Percentiles rank a stretch among this genome's conserved stretches.
These are phyloP conservation scores for Vaccinium darrowii DNA, from an alignment of 148 eudicot genomes.

Conservation along the genomic window DNA sequence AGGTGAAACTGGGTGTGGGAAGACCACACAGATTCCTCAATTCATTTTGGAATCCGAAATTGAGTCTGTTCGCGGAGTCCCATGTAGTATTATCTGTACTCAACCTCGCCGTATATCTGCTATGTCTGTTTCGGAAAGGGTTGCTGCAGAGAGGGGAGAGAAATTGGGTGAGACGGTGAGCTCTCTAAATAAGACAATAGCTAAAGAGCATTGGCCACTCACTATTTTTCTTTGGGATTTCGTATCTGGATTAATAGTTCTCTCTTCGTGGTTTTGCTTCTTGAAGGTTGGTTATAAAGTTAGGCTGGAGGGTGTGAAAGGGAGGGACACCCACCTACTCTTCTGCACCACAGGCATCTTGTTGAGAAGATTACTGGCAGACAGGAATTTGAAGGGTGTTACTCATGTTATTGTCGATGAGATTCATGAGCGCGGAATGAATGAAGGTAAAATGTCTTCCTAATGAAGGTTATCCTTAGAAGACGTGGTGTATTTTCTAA, in stretches of 20 bases:
- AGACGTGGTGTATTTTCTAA: conserved; percentile 16
- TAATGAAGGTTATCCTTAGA: conserved; percentile 5
- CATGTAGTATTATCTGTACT: conserved; percentile 86
- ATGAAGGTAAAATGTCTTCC: conserved; percentile 67
- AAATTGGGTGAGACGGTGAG: conserved; percentile 94
- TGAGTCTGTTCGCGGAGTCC: conserved; percentile 70
- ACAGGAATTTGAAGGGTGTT: conserved; percentile 85
- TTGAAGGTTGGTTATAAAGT: conserved; percentile 95
- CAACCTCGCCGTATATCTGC: conserved; percentile 99
- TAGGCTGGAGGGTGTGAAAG: conserved; percentile 94
- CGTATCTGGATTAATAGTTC: neutral
- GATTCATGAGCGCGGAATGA: conserved; percentile 99
- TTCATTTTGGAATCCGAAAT: conserved; percentile 93
- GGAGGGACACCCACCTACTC: conserved; percentile 89
- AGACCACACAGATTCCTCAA: conserved; percentile 98
- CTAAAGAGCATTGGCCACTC: neutral
- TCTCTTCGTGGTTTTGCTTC: conserved; percentile 18
- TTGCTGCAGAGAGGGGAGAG: conserved; percentile 95
- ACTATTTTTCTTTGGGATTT: neutral
- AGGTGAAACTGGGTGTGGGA: conserved; percentile 99
- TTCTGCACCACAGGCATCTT: conserved; percentile 98
- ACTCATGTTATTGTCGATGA: conserved; percentile 96
- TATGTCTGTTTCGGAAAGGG: conserved; percentile 93
- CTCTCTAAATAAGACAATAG: conserved; percentile 16
- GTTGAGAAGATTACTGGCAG: conserved; percentile 84